Conservation (phyloP, 2,329 filamentous ascomycete genomes). For the Trichoderma pleuroti region DNA sequence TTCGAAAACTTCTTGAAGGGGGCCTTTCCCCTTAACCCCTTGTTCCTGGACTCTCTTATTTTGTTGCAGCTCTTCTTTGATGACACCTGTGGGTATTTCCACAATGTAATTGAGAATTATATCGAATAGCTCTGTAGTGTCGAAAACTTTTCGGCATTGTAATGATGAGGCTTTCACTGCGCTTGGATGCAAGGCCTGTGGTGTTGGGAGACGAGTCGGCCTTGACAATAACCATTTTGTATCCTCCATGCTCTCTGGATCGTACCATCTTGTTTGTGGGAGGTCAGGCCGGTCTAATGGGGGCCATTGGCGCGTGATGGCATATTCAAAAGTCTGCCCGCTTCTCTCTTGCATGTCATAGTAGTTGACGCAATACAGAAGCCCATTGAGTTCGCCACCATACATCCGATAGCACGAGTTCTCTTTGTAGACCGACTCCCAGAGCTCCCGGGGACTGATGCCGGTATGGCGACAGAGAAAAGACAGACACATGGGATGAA, state of each 20-base stretch:
- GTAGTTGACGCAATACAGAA: slow-evolving; percentile 1
- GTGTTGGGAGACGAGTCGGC: background rate
- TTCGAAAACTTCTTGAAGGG: background rate
- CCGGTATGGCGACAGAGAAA: background rate
- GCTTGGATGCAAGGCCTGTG: background rate
- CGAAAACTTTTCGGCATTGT: background rate
- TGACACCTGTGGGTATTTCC: background rate
- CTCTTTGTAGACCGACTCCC: background rate
- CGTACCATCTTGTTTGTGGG: background rate
- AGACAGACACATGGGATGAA: background rate
- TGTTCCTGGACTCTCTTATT: background rate
- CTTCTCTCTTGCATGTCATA: background rate
- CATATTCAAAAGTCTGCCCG: background rate
- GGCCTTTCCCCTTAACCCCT: no score
- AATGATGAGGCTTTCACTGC: background rate
- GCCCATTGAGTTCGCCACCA: background rate
- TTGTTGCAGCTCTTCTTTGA: background rate
- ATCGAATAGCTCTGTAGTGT: background rate
- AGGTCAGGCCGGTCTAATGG: background rate
- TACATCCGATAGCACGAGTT: background rate
- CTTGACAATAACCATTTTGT: background rate
- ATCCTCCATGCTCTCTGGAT: slow-evolving; percentile 8
- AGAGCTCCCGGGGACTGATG: background rate
- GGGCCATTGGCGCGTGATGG: background rate
- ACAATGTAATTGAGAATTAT: background rate